Evolutionary conservation across 2,329 filamentous ascomycete species (phyloP), one percentile per base, ranked within the genome.

Genomic region (Penicillium sp.): DNA sequence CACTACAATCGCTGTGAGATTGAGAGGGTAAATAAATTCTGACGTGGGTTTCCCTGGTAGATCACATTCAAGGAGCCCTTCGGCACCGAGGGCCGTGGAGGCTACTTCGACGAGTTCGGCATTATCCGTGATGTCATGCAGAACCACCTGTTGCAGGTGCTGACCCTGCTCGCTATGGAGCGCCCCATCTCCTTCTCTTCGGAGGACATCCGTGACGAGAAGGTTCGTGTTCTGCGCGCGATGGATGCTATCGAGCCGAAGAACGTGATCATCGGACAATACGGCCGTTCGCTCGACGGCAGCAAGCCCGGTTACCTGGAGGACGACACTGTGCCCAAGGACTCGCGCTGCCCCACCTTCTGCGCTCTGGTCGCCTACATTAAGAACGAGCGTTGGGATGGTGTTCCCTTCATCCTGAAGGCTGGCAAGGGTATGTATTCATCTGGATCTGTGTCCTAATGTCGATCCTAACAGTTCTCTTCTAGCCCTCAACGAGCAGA

Each of bases 121-220:
- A 99, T 99, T 79, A 93, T 99, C 73, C 93, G 96, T 76, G 96
- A 99, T 83, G 95, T 99, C 70, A 98, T 99, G 95, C 95, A 99
- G 82, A 99, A 99, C 85, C 95, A 99, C 81, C 82, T 99, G 73
- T 87, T 99, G 59, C 95, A 99, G 80, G 93, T 99, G 22, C 84
- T 99, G 69, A 99, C 95, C 16, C 87, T 99, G 58, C 87, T 99
- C 67, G 92, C 95, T 63, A 99, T 99, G 95, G 95, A 99, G 83
- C 88, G 95, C 65, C 95, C 95, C 60, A 95, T 99, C 75, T 98
- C 94, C 11, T 99, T 99, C 85, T 97, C 95, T 43, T 87, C 95
- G 38, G 95, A 99, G 81, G 95, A 99, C 73, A 96, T 99, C 69
- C 93, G 95, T 75, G 96, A 99, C 77, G 95, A 99, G 81, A 99